Conservation (phyloP, 2,329 filamentous ascomycete genomes). For the Aspergillus japonicus region DNA sequence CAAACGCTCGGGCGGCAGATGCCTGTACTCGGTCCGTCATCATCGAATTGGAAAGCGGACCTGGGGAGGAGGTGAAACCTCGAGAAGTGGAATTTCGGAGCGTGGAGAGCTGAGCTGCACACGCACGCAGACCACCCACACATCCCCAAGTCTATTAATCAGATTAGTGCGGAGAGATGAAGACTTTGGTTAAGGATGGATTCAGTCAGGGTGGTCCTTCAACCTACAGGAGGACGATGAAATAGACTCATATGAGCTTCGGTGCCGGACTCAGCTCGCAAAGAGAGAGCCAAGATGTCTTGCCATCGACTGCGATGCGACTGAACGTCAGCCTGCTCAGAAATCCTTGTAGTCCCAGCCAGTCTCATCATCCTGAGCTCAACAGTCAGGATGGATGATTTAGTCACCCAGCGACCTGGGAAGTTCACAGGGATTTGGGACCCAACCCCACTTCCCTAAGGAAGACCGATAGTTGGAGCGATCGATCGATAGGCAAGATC, state of each 20-base stretch:
- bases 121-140: too few relatives aligned
- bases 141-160: too few relatives aligned
- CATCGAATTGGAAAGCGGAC: background rate
- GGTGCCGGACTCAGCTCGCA: background rate
- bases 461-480: conserved; percentile 15
- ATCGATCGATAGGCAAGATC: conserved; percentile 14
- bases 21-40: background rate
- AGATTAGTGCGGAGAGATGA: background rate
- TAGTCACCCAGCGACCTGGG: too few relatives aligned
- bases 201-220: background rate
- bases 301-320: background rate
- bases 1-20: conserved; percentile 5
- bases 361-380: background rate
- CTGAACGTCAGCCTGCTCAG: background rate
- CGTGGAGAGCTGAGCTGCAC: background rate
- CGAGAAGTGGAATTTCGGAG: background rate
- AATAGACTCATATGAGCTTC: background rate
- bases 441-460: background rate
- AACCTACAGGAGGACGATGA: background rate
- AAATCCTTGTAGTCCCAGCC: background rate
- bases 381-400: background rate
- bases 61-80: background rate
- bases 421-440: too few relatives aligned
- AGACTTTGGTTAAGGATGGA: background rate
- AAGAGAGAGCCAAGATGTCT: background rate